A percentile compares a stretch with the other conserved stretches of the same genome.
These are phyloP conservation scores for Casuarina cunninghamiana DNA, from an alignment of 306 rosid genomes.

Conservation along the genomic window DNA sequence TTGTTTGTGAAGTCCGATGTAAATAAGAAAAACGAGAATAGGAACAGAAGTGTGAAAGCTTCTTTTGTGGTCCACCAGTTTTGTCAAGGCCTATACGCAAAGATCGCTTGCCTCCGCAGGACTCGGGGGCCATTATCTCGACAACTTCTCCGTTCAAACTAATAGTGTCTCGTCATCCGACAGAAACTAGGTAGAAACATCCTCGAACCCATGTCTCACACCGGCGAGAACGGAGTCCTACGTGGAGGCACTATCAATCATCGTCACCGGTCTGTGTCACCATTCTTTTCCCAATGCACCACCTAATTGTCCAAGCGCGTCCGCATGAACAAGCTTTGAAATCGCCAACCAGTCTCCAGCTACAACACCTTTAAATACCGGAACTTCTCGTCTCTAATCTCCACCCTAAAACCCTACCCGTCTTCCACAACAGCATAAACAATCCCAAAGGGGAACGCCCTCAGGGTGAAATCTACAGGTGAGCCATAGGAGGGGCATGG, in stretches of 20 bases:
- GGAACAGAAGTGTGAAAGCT: too few relatives aligned
- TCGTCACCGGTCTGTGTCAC: too few relatives aligned
- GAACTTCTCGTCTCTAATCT: not conserved
- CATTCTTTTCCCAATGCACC: not conserved
- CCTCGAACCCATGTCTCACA: not conserved
- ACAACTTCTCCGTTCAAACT: not conserved
- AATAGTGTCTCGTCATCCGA: not conserved
- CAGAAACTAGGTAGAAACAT: not conserved
- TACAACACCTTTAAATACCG: constrained; percentile 11
- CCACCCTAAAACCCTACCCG: not conserved
- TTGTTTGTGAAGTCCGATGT: too few relatives aligned
- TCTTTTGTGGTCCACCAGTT: not conserved
- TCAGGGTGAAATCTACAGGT: too few relatives aligned
- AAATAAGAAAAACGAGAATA: too few relatives aligned
- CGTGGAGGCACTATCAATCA: not conserved
- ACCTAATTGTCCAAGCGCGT: constrained; percentile 27
- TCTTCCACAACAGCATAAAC: not conserved
- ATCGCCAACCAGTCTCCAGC: not conserved
- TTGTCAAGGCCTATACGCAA: not conserved
- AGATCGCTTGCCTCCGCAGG: not conserved
- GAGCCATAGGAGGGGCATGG: constrained; percentile 23
- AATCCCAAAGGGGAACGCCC: not conserved
- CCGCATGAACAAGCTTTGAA: constrained; percentile 20
- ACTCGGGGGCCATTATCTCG: not conserved
- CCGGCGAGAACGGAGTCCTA: not conserved